Evolutionary conservation across 495 filamentous ascomycete genomes (phyloP).

Genomic region (Podospora appendiculata): DNA sequence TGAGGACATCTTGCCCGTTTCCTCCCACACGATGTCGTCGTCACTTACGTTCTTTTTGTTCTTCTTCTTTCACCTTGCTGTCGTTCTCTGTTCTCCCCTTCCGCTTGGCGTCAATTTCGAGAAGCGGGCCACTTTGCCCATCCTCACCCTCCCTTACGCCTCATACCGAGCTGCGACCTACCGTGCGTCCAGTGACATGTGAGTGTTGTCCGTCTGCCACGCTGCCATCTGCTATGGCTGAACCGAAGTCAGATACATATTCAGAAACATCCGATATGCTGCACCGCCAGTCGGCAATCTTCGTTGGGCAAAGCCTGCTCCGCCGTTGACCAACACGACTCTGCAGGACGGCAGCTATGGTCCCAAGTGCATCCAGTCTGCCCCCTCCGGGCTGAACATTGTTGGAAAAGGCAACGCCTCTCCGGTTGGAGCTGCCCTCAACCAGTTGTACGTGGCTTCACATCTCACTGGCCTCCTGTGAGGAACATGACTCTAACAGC

Average conservation of each 20-base stretch:
- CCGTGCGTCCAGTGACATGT: conserved; percentile 11
- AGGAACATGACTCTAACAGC: not conserved
- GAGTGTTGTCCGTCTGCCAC: not conserved
- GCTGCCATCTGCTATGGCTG: not conserved
- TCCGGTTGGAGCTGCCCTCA: conserved; percentile 27
- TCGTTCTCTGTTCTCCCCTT: not conserved
- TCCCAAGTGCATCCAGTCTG: conserved; percentile 36
- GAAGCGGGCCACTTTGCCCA: conserved; percentile 7
- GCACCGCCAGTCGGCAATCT: conserved; percentile 45
- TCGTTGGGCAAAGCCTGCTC: conserved; percentile 48
- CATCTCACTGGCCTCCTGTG: not conserved
- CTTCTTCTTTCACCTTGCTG: not conserved
- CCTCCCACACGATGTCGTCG: not conserved
- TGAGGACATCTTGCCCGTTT: too few species aligned
- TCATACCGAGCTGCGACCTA: conserved; percentile 20
- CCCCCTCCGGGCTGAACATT: conserved; percentile 27
- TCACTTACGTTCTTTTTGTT: not conserved
- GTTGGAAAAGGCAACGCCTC: conserved; percentile 24
- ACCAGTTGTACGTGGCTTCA: conserved; percentile 23
- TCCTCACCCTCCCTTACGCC: conserved; percentile 19
- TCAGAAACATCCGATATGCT: conserved; percentile 53
- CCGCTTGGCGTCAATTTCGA: conserved; percentile 12
- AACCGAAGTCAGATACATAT: conserved; percentile 30
- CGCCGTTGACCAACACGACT: conserved; percentile 34
- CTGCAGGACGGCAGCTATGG: conserved; percentile 46